phyloP scores from a whole-genome alignment of 768 basidiomycete species.

The Austroboletus festivus region DNA sequence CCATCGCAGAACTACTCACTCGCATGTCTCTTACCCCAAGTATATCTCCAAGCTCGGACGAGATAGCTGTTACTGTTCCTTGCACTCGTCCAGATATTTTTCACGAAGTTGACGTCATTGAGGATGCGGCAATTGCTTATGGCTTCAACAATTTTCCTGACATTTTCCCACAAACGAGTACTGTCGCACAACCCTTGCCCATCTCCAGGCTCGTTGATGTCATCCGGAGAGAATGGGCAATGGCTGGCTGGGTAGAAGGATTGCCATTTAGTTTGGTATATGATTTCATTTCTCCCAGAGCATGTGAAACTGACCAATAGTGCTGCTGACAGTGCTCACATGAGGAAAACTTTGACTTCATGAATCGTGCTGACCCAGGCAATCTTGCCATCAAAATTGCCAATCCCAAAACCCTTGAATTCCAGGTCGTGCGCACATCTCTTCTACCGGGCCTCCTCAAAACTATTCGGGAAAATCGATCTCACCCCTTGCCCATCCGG shows the following conservation, averaged over 20 bases:
- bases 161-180: conserved; percentile 89
- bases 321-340: conserved; percentile 75
- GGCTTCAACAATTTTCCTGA: conserved; percentile 96
- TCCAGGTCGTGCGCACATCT: conserved; percentile 96
- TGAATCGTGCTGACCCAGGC: conserved; percentile 84
- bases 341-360: conserved; percentile 95
- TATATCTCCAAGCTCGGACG: conserved; percentile 52
- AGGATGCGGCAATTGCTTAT: conserved; percentile 96
- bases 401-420: conserved; percentile 97
- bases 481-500: conserved; percentile 86
- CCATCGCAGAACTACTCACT: conserved; percentile 70
- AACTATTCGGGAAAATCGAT: conserved; percentile 94
- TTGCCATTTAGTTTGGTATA: conserved; percentile 87
- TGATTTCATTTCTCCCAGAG: not conserved
- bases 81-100: conserved; percentile 97
- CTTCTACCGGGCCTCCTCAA: conserved; percentile 95
- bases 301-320: conserved; percentile 2
- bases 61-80: conserved; percentile 75
- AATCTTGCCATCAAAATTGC: conserved; percentile 84
- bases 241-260: conserved; percentile 95
- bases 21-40: conserved; percentile 75
- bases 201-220: conserved; percentile 90
- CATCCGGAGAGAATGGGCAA: conserved; percentile 85
- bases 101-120: conserved; percentile 98
- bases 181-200: conserved; percentile 87